Evolutionary conservation across 1,284 basidiomycete genomes (phyloP).

Genomic region (Melampsora medusae): DNA sequence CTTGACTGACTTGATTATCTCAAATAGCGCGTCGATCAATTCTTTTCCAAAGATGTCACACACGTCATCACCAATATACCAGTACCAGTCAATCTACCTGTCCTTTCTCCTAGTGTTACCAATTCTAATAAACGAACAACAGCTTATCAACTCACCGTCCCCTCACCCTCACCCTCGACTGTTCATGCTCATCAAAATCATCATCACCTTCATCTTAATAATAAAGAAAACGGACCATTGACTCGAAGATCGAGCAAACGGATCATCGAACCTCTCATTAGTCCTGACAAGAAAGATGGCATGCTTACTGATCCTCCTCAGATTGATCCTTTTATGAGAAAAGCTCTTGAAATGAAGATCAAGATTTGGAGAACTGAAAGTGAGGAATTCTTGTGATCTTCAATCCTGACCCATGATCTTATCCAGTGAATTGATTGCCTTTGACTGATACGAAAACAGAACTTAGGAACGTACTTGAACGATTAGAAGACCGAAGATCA

Average conservation of each 20-base stretch:
- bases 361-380: conserved; percentile 82
- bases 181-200: neutral
- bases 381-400: too few species aligned
- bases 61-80: conserved; percentile 76
- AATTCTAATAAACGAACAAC: conserved; percentile 52
- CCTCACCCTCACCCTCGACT: conserved; percentile 30
- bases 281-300: conserved; percentile 26
- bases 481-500: conserved; percentile 47
- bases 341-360: conserved; percentile 73
- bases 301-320: conserved; percentile 47
- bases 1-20: too few species aligned
- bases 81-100: conserved; percentile 50
- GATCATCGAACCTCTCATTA: neutral
- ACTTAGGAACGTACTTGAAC: conserved; percentile 53
- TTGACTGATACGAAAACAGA: conserved; percentile 56
- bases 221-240: conserved; percentile 66
- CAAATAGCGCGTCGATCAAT: conserved; percentile 70
- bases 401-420: too few species aligned
- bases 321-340: conserved; percentile 65
- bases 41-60: conserved; percentile 79
- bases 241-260: conserved; percentile 9
- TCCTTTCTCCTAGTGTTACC: conserved; percentile 19
- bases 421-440: too few species aligned
- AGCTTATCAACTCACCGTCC: conserved; percentile 52
- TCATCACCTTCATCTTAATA: conserved; percentile 46